Evolutionary conservation across 192 early-diverging fungal species (phyloP).

Genomic region (Linnemannia schmuckeri): DNA sequence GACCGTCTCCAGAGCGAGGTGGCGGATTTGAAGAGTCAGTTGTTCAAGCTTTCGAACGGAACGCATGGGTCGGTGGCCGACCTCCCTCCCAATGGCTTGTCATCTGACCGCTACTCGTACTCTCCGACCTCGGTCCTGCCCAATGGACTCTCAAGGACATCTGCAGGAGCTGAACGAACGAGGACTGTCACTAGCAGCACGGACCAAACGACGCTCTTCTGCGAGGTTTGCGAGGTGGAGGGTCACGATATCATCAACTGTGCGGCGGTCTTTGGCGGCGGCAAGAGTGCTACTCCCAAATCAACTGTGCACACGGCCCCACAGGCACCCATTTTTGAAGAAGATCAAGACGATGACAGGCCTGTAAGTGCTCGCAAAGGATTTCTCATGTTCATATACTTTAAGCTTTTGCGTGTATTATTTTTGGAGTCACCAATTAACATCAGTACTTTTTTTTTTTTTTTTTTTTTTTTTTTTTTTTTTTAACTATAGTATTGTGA

Average conservation of each 20-base stretch:
- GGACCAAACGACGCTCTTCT: slow-evolving; percentile 60
- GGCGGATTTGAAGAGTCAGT: slow-evolving; percentile 63
- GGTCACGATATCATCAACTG: slow-evolving; percentile 77
- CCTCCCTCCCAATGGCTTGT: slow-evolving; percentile 25
- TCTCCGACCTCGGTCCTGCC: not conserved
- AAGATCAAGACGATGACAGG: slow-evolving; percentile 46
- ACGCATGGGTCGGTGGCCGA: slow-evolving; percentile 2
- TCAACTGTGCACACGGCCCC: not conserved
- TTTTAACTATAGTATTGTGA: slow-evolving; percentile 72
- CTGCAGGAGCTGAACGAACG: not conserved
- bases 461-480: not conserved
- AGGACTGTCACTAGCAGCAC: slow-evolving; percentile 30
- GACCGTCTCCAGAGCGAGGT: slow-evolving; percentile 63
- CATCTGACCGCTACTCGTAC: slow-evolving; percentile 17
- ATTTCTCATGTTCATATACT: slow-evolving; percentile 3
- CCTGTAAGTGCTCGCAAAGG: slow-evolving; percentile 51
- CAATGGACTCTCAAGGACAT: slow-evolving; percentile 9
- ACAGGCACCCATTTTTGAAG: slow-evolving; percentile 6
- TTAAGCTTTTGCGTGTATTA: not conserved
- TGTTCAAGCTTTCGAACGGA: slow-evolving; percentile 41
- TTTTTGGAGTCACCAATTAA: not conserved
- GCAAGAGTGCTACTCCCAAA: slow-evolving; percentile 2
- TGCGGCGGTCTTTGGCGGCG: slow-evolving; percentile 58
- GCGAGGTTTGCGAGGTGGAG: slow-evolving; percentile 76
- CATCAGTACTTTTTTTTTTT: not conserved